These are phyloP conservation scores for Colletotrichum salicis DNA, from an alignment of 2,329 filamentous ascomycete species.

Conservation along the genomic window DNA sequence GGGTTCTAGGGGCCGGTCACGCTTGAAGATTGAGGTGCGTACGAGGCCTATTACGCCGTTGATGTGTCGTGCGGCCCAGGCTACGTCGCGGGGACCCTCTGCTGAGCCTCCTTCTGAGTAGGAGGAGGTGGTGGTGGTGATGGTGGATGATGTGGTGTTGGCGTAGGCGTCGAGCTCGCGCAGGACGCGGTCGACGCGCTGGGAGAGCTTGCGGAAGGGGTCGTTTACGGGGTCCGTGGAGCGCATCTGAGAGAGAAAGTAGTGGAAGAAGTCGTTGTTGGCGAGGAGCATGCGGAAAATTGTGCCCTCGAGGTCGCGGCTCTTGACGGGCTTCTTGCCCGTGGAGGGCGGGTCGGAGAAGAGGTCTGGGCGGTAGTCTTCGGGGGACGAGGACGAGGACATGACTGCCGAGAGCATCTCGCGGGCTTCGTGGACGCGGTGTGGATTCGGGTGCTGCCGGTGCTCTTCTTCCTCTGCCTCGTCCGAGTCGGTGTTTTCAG, in stretches of 20 bases:
- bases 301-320: conserved; percentile 60
- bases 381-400: conserved; percentile 44
- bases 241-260: conserved; percentile 59
- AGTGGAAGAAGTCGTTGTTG: conserved; percentile 65
- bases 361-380: conserved; percentile 60
- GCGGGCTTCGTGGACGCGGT: conserved; percentile 59
- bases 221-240: conserved; percentile 57
- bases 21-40: conserved; percentile 51
- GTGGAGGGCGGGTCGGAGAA: conserved; percentile 45
- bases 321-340: conserved; percentile 49
- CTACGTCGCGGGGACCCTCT: conserved; percentile 51
- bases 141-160: too few species aligned
- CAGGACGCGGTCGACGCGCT: conserved; percentile 60
- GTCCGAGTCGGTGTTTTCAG: conserved; percentile 2
- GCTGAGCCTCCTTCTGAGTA: conserved; percentile 15
- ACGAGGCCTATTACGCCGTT: conserved; percentile 55
- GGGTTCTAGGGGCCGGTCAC: conserved; percentile 48
- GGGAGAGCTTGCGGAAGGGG: conserved; percentile 59
- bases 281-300: conserved; percentile 64
- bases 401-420: conserved; percentile 61
- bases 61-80: conserved; percentile 63
- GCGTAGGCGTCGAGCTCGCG: conserved; percentile 52
- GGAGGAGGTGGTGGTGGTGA: background rate
- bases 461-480: conserved; percentile 18
- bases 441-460: conserved; percentile 39